phyloP scores from a whole-genome alignment of 805 yeast species.

The Saccharomycopsis microspora region DNA sequence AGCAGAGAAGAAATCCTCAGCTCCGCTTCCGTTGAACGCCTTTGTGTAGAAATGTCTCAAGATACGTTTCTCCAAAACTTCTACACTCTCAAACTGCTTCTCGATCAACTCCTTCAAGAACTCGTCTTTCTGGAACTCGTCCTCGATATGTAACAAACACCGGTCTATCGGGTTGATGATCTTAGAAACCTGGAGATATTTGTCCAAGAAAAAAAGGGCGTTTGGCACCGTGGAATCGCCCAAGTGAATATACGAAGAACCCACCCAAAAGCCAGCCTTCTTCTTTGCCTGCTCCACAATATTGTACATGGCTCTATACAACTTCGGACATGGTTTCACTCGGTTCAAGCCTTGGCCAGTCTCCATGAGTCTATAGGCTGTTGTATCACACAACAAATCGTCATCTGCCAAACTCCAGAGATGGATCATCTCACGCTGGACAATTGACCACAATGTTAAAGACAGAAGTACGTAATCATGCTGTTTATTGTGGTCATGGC shows the following conservation, averaged over 20 bases:
- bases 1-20: slow-evolving; percentile 73
- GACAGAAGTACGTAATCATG: slow-evolving; percentile 69
- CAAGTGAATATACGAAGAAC: slow-evolving; percentile 67
- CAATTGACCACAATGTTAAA: slow-evolving; percentile 60
- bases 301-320: slow-evolving; percentile 59
- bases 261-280: slow-evolving; percentile 61
- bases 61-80: slow-evolving; percentile 37
- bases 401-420: slow-evolving; percentile 71
- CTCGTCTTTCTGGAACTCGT: slow-evolving; percentile 35
- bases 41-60: slow-evolving; percentile 38
- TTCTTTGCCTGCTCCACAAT: slow-evolving; percentile 56
- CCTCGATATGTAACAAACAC: slow-evolving; percentile 43
- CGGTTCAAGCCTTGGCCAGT: slow-evolving; percentile 80
- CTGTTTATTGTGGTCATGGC: slow-evolving; percentile 66
- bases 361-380: slow-evolving; percentile 46
- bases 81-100: slow-evolving; percentile 45
- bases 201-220: slow-evolving; percentile 68
- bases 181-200: slow-evolving; percentile 70
- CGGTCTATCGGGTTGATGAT: slow-evolving; percentile 64
- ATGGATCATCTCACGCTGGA: slow-evolving; percentile 68
- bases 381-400: slow-evolving; percentile 45
- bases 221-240: slow-evolving; percentile 83
- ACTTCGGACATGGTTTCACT: slow-evolving; percentile 60
- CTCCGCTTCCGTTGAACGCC: slow-evolving; percentile 73
- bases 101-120: slow-evolving; percentile 38